Conservation (phyloP, 768 basidiomycete species). For the Leccinum subgranulosum region DNA sequence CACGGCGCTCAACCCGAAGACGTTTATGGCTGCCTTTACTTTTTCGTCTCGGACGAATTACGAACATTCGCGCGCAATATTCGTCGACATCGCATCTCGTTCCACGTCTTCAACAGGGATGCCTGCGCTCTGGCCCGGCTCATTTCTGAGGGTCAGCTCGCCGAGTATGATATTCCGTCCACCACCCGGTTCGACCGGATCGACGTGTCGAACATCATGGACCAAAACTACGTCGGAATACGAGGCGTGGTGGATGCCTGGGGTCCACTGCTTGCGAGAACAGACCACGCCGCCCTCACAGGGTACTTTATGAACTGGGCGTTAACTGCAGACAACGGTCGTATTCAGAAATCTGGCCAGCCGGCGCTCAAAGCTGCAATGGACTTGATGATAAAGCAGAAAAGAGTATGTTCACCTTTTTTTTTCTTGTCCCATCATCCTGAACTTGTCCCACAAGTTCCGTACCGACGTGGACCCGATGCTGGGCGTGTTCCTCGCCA, state of each 20-base stretch:
- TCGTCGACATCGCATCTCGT: conserved; percentile 30
- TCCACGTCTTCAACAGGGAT: conserved; percentile 37
- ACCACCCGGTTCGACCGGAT: conserved; percentile 42
- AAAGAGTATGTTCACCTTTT: conserved; percentile 12
- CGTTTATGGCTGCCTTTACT: conserved; percentile 50
- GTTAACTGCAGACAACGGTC: background rate
- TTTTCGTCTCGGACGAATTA: conserved; percentile 41
- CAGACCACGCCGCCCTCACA: conserved; percentile 32
- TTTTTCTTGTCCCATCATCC: background rate
- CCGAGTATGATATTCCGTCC: conserved; percentile 19
- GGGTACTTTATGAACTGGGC: conserved; percentile 51
- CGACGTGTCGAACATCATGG: conserved; percentile 47
- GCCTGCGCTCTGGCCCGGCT: conserved; percentile 39
- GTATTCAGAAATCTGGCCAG: conserved; percentile 5
- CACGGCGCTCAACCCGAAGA: conserved; percentile 41
- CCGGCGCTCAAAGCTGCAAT: background rate
- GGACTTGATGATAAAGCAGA: conserved; percentile 9
- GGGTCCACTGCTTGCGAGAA: conserved; percentile 36
- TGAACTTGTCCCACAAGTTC: conserved; percentile 14
- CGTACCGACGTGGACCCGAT: background rate
- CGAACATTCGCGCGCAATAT: conserved; percentile 36
- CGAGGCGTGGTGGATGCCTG: conserved; percentile 32
- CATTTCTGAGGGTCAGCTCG: conserved; percentile 23
- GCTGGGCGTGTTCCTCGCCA: conserved; percentile 3
- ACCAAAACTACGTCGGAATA: conserved; percentile 41